Evolutionary conservation across 2,329 filamentous ascomycete genomes (phyloP), one percentile per base, ranked within the genome.

Genomic region (Cordyceps cateniannulata): DNA sequence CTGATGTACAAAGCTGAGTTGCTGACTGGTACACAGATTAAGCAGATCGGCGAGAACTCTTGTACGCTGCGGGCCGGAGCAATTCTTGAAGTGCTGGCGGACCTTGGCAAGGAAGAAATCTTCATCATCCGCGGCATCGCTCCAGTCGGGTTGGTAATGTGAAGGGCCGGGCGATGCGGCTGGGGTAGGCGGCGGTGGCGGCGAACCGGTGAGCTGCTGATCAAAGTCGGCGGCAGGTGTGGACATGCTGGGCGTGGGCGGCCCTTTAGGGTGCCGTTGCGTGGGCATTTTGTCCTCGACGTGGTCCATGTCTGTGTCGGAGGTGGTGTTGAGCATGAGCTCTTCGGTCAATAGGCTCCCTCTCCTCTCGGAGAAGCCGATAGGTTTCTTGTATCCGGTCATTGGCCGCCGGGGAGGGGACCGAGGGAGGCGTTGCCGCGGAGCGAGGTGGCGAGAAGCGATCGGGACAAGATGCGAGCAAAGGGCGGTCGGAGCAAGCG

Each of bases 1-100:
- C 72, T 96, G 91, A 67, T 96, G 91, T 22, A 99, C 93, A 71
- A 97, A 98, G 75, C 92, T 96, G 66, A 99, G 81, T 73, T 96
- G 89, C 70, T 96, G 92, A 68, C 91, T 97, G 67, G 96, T 96
- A 77, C 95, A 99, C 67, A 96, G 84, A 69, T 96, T 96, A 65
- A 99, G 79, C 61, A 99, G 79, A 71, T 96, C 93, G 55, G 91
- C 91, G 62, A 99, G 79, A 68, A 96, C 85, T 44, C 90, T 84
- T 68, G 92, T 90, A 61, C 90, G 85, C 74, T 93, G 89, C 1
- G 86, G 83, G 25, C 87, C 84, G 62, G 86, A 88, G 73, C 91
- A 87, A 59, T 87, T 85, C 68, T 87, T 86, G 70, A 98, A 98
- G 69, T 92, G 86, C 63, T 87, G 84, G 63, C 90, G 85, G 62